Base-by-base conservation (phyloP, 2,329 filamentous ascomycete species). In the Chaetomium sp. region DNA sequence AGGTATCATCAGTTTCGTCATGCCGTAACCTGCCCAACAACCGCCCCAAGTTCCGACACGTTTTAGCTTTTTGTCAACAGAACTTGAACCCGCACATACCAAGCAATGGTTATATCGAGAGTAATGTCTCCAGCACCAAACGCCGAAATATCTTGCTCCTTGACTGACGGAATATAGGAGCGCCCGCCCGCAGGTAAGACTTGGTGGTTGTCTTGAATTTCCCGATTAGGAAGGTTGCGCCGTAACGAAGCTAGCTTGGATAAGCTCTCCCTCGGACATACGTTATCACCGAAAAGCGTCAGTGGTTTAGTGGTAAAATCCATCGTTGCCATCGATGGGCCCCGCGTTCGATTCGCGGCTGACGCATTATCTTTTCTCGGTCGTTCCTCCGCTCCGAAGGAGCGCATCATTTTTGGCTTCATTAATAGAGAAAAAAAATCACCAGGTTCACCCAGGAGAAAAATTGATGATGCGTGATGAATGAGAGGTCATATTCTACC, bases 271-370 rank as follows among this genome's bases (percentile, higher is more conserved):
- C 3, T 2, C 1, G 21, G 53, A 23, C 19, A 1, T 0, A 4
- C 1, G 8, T 7, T 38, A 3, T 58, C 8, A 58, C 3, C 25
- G 56, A 61, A 16, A 45, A 51, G 68, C 68, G 65, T 66, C 73
- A 78, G 78, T 81, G 79, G 79, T 81, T 81, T 81, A 81, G 78
- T 80, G 79, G 79, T 81, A 81, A 80, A 81, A 81, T 81, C 78
- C 78, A 79, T 81, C 79, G 79, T 81, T 81, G 79, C 79, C 79
- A 81, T 81, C 78, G 79, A 81, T 79, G 79, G 78, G 79, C 78
- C 69, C 69, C 69, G 68, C 63, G 69, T 70, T 70, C 68, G 69
- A 70, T 70, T 70, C 69, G 64, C 69, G 69, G 69, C 69, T 70
- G 69, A 66, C 66, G 69, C 69, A 70, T 56, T 60, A 5, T n/a